Percentiles rank a stretch among this genome's conserved stretches.
phyloP scores from a whole-genome alignment of 495 filamentous ascomycete genomes.

The Daldinia childiae region DNA sequence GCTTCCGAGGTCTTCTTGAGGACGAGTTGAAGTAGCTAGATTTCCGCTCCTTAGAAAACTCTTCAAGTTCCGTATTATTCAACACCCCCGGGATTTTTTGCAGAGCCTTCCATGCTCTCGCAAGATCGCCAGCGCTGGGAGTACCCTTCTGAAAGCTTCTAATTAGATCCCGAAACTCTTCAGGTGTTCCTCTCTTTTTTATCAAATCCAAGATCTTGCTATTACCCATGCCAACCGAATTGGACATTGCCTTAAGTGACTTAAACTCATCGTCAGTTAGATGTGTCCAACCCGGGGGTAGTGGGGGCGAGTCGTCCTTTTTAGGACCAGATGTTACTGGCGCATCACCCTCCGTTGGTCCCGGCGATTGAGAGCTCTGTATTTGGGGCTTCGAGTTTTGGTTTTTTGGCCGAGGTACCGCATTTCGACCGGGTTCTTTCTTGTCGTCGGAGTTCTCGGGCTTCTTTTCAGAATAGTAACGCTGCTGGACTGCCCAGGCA shows the following conservation, averaged over 20 bases:
- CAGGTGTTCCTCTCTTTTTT: slow-evolving; percentile 43
- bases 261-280: slow-evolving; percentile 46
- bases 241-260: slow-evolving; percentile 13
- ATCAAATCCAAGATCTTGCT: slow-evolving; percentile 21
- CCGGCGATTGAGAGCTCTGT: slow-evolving; percentile 39
- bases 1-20: slow-evolving; percentile 16
- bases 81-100: slow-evolving; percentile 34
- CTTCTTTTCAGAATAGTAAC: slow-evolving; percentile 68
- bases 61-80: neutral
- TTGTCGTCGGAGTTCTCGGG: slow-evolving; percentile 14
- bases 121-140: slow-evolving; percentile 70
- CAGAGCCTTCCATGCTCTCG: slow-evolving; percentile 41
- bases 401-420: slow-evolving; percentile 13
- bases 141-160: slow-evolving; percentile 66
- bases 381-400: slow-evolving; percentile 28
- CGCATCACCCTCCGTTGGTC: slow-evolving; percentile 35
- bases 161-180: slow-evolving; percentile 44
- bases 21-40: neutral
- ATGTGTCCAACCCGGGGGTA: slow-evolving; percentile 50
- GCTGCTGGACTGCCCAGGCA: slow-evolving; percentile 56
- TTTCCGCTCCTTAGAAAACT: neutral
- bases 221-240: neutral
- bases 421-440: slow-evolving; percentile 8
- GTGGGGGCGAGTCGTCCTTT: slow-evolving; percentile 17
- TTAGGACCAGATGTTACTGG: neutral